phyloP scores from a whole-genome alignment of 768 basidiomycete genomes.

The Inosperma sp. region DNA sequence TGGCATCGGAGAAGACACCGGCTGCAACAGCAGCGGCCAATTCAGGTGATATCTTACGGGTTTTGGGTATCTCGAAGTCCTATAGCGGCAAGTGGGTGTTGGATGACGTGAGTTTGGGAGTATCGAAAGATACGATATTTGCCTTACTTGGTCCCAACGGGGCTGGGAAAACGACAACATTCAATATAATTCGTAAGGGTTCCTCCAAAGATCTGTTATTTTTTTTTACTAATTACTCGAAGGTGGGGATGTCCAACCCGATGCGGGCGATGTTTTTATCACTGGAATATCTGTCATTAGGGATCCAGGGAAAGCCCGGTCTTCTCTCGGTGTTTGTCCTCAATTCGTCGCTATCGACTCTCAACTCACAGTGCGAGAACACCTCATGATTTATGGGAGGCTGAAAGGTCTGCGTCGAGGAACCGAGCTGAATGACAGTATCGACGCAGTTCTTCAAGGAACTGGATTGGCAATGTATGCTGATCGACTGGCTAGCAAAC shows the following conservation, averaged over 20 bases:
- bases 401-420: slow-evolving; percentile 62
- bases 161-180: slow-evolving; percentile 78
- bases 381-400: slow-evolving; percentile 65
- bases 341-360: slow-evolving; percentile 82
- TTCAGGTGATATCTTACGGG: slow-evolving; percentile 56
- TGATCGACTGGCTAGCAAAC: slow-evolving; percentile 64
- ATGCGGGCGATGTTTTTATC: slow-evolving; percentile 65
- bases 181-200: slow-evolving; percentile 70
- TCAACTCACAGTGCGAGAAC: slow-evolving; percentile 74
- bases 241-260: slow-evolving; percentile 71
- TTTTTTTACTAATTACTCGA: slow-evolving; percentile 1
- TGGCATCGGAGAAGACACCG: slow-evolving; percentile 13
- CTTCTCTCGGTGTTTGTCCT: slow-evolving; percentile 75
- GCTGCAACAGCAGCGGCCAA: slow-evolving; percentile 44
- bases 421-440: slow-evolving; percentile 45
- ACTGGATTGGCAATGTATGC: slow-evolving; percentile 59
- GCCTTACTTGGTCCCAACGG: slow-evolving; percentile 79
- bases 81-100: slow-evolving; percentile 58
- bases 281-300: slow-evolving; percentile 60
- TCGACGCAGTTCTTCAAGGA: slow-evolving; percentile 53
- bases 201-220: neutral
- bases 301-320: slow-evolving; percentile 59
- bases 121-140: slow-evolving; percentile 57
- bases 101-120: slow-evolving; percentile 68
- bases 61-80: slow-evolving; percentile 58